phyloP scores from a whole-genome alignment of 2,329 filamentous ascomycete species.

The Cryoendolithus antarcticus region DNA sequence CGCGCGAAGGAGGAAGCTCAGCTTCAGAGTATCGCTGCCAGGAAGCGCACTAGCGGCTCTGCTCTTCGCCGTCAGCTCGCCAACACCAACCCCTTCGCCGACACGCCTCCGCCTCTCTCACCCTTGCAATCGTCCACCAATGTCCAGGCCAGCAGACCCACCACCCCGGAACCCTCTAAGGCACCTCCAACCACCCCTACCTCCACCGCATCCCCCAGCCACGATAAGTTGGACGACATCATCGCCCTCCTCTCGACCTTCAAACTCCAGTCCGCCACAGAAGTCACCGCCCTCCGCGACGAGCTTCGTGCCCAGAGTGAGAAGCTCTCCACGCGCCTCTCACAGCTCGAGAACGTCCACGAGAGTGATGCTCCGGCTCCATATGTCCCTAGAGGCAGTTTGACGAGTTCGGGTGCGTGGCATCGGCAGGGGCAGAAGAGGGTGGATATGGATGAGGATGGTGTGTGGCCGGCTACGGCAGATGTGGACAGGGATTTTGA shows the following conservation, averaged over 20 bases:
- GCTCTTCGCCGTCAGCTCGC: not conserved
- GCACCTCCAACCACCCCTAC: not conserved
- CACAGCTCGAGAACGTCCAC: not conserved
- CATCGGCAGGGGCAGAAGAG: not conserved
- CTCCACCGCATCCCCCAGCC: not conserved
- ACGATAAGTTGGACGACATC: not conserved
- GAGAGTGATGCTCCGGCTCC: not conserved
- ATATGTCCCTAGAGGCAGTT: not conserved
- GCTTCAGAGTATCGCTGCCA: not conserved
- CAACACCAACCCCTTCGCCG: not conserved
- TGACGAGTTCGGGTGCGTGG: not conserved
- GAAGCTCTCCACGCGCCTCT: slow-evolving; percentile 1
- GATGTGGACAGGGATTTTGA: not conserved
- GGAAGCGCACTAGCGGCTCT: too few relatives aligned
- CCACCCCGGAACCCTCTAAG: not conserved
- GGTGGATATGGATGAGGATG: slow-evolving; percentile 1
- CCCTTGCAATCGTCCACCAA: too few relatives aligned
- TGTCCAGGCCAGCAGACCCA: too few relatives aligned
- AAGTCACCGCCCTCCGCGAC: too few relatives aligned
- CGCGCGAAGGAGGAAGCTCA: not conserved
- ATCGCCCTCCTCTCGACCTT: not conserved
- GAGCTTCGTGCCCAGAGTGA: not conserved
- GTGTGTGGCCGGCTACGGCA: too few relatives aligned
- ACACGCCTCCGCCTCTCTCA: not conserved
- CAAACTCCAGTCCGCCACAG: too few relatives aligned